Percentiles rank a stretch among this genome's conserved stretches.
phyloP scores from a whole-genome alignment of 441 rosid genomes.

The Erysimum cheiri region DNA sequence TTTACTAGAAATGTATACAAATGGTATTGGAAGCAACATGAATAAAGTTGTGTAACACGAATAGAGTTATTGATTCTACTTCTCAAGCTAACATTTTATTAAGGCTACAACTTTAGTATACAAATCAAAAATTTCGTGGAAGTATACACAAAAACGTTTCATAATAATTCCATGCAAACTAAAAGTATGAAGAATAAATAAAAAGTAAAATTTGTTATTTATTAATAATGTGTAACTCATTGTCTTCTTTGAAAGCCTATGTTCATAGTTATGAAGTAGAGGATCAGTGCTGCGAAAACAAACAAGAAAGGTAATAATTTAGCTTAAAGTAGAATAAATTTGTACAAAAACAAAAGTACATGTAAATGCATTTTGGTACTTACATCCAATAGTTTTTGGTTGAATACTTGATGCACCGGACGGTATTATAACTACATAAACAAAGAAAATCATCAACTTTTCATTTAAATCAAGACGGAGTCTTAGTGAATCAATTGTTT shows the following conservation, averaged over 20 bases:
- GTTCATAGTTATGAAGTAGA: constrained; percentile 27
- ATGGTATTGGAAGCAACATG: background rate
- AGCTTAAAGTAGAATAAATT: background rate
- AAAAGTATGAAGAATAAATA: background rate
- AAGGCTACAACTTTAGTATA: background rate
- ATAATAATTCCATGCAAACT: background rate
- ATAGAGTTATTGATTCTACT: background rate
- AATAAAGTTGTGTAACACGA: background rate
- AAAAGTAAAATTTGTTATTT: background rate
- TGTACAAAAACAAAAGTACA: background rate
- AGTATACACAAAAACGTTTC: constrained; percentile 2
- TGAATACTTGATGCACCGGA: constrained; percentile 14
- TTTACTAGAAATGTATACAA: background rate
- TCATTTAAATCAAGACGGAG: background rate
- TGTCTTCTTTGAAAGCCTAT: constrained; percentile 7
- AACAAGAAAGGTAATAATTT: background rate
- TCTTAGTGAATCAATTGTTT: constrained; percentile 4
- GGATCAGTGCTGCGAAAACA: constrained; percentile 27
- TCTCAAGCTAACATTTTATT: background rate
- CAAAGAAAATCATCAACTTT: background rate
- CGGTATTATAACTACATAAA: constrained; percentile 29
- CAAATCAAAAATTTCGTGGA: constrained; percentile 16
- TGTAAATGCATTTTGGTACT: constrained; percentile 27
- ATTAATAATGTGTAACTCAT: background rate
- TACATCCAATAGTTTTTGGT: constrained; percentile 31